Evolutionary conservation across 2,329 filamentous ascomycete species (phyloP).

Genomic region (Paecilomyces dactylethromorphus): DNA sequence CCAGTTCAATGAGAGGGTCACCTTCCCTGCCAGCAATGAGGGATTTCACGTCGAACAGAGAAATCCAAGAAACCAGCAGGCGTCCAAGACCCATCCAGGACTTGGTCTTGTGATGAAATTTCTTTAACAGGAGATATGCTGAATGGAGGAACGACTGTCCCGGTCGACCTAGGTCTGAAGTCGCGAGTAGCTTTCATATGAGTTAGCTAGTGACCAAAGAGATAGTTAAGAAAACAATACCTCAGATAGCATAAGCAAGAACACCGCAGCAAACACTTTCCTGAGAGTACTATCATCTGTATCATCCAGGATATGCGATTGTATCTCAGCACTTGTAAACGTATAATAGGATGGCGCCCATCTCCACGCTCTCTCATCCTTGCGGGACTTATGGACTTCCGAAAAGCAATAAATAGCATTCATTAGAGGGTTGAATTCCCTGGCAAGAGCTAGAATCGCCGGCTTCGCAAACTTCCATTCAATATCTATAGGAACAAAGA

Average conservation of each 20-base stretch:
- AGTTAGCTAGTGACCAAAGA: constrained; percentile 2
- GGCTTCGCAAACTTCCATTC: constrained; percentile 27
- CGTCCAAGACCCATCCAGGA: constrained; percentile 22
- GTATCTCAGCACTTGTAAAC: constrained; percentile 22
- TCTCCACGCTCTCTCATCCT: constrained; percentile 19
- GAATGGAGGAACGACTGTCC: constrained; percentile 25
- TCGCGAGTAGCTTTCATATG: constrained; percentile 17
- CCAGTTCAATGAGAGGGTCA: constrained; percentile 23
- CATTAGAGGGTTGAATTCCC: constrained; percentile 17
- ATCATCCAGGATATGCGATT: constrained; percentile 19
- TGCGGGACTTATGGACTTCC: constrained; percentile 22
- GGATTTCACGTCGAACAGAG: constrained; percentile 27
- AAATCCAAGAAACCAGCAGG: constrained; percentile 26
- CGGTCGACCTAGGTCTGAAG: constrained; percentile 17
- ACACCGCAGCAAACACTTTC: constrained; percentile 20
- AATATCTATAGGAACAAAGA: constrained; percentile 23
- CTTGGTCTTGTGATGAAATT: constrained; percentile 19
- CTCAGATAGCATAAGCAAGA: constrained; percentile 31
- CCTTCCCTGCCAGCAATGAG: constrained; percentile 30
- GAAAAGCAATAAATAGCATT: constrained; percentile 27
- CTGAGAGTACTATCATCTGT: constrained; percentile 17
- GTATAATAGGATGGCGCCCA: constrained; percentile 24
- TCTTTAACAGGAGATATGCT: constrained; percentile 22
- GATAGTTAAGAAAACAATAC: constrained; percentile 11
- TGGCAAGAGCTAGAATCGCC: constrained; percentile 17